Evolutionary conservation across 2,329 filamentous ascomycete species (phyloP), one percentile per base, ranked within the genome.

Genomic region (Paecilomyces variotii): DNA sequence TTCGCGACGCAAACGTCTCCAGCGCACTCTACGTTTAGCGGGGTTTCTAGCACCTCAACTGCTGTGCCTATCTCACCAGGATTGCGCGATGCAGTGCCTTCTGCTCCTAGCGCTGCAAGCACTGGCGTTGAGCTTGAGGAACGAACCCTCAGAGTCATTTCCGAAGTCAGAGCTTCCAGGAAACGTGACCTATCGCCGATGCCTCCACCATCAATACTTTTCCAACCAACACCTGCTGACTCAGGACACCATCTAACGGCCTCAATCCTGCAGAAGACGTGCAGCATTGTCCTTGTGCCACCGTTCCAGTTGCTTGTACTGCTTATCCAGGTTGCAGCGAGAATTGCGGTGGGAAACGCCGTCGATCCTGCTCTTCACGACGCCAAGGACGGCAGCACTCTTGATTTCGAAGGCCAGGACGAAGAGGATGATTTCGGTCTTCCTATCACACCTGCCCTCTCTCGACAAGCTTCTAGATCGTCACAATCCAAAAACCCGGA

Each of bases 261-360:
- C 55, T 82, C 85, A 2, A 82, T 96, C 30, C 82, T 96, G 27
- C 84, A 87, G 58, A 92, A 90, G 74, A 91, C 91, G 0, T 86
- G 84, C 62, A 86, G 89, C 56, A 81, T 94, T 30, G 81, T 96
- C 3, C 77, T 96, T 12, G 86, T 89, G 0, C 91, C 91, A n/a
- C 91, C 92, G 0, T 84, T 87, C 34, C 85, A 92, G 65, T 81
- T 96, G 1, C 83, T 96, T 35, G 80, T 84, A 27, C 78, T 96
- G 49, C 91, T 96, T 80, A 81, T 96, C 3, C 85, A 86, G 58
- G 90, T 96, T 58, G 90, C 91, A 0, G 87, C 89, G 0, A 86
- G 84, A 61, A 90, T 96, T 61, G 82, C 86, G 4, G 64, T 72
- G 49, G 70, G 66, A 11, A 68, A 70, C 10, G 62, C 63, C n/a